Evolutionary conservation across 345 rosid genomes (phyloP).

Genomic region (Gossypium herbaceum): DNA sequence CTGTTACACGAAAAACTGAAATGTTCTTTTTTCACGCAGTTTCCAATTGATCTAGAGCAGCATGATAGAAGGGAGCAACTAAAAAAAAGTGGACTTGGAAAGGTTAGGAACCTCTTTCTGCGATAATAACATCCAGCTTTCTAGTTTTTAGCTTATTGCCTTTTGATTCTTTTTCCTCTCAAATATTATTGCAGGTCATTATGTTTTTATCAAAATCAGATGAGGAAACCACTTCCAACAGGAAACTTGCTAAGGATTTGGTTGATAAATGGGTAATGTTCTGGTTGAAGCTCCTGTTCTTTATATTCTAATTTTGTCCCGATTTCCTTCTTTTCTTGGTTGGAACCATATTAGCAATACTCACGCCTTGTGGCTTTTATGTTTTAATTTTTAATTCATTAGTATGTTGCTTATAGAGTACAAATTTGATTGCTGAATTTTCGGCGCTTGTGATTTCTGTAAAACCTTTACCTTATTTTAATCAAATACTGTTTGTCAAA

Average conservation of each 20-base stretch:
- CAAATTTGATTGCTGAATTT: not conserved
- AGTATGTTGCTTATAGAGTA: not conserved
- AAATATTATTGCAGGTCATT: conserved; percentile 57
- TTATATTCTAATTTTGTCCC: not conserved
- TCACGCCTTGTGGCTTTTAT: not conserved
- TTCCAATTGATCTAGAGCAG: conserved; percentile 92
- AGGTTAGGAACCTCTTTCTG: conserved; percentile 42
- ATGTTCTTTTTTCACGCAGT: conserved; percentile 43
- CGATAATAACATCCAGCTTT: not conserved
- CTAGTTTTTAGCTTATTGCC: conserved; percentile 12
- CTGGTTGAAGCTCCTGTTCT: not conserved
- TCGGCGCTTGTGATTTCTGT: not conserved
- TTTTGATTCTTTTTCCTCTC: not conserved
- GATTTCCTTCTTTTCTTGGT: not conserved
- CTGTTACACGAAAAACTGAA: conserved; percentile 13
- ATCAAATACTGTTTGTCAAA: not conserved
- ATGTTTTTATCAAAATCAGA: conserved; percentile 97
- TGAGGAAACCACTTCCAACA: conserved; percentile 90
- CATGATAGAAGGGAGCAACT: conserved; percentile 88
- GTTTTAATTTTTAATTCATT: not conserved
- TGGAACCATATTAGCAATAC: not conserved
- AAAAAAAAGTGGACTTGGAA: conserved; percentile 96
- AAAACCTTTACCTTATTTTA: not conserved
- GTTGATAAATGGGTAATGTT: conserved; percentile 93
- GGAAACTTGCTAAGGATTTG: conserved; percentile 93